Evolutionary conservation across 2,329 filamentous ascomycete species (phyloP), one percentile per base, ranked within the genome.

Genomic region (Penicillium thymicola): DNA sequence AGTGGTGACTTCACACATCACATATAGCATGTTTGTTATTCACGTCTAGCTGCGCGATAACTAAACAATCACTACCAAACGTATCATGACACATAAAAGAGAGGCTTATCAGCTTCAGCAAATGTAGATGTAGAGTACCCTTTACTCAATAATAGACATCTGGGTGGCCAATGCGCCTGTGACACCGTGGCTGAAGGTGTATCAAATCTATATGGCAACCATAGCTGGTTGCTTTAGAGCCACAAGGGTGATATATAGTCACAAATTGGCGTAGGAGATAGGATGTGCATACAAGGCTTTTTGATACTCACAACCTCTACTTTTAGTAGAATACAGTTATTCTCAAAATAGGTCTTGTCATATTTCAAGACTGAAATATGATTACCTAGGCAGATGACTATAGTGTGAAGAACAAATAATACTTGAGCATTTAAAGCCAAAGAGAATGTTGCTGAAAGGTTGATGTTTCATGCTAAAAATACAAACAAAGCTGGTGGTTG

Each of bases 401-500:
- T 18, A 44, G 7, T 14, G 21, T 9, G 13, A 30, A 9, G 23
- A 30, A 18, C 11, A n/a, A 44, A 44, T 16, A 52, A 11, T n/a
- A 25, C n/a, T 18, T 23, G 14, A 30, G 18, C 41, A 55, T 37
- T 48, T 42, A 16, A 50, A 21, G 45, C 10, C 23, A 40, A 50
- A 34, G 36, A 18, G 27, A 30, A 50, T 42, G 16, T 25, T 36
- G 30, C 23, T 50, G n/a, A 43, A 55, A 44, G n/a, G 27, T 36
- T 50, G 38, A 14, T 34, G 25, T 36, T 57, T 38, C 32, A 51
- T 37, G 46, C 23, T 55, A 55, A 51, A 54, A 54, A 36, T 28
- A 40, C 27, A 9, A 43, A 47, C 37, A 47, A 56, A 54, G 44
- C 52, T 58, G 46, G 59, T 60, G 55, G 59, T 58, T 51, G 51